Percentiles rank a stretch among this genome's conserved stretches.
These are phyloP conservation scores for Nakazawaea ishiwadae DNA, from an alignment of 805 yeast genomes.

Conservation along the genomic window DNA sequence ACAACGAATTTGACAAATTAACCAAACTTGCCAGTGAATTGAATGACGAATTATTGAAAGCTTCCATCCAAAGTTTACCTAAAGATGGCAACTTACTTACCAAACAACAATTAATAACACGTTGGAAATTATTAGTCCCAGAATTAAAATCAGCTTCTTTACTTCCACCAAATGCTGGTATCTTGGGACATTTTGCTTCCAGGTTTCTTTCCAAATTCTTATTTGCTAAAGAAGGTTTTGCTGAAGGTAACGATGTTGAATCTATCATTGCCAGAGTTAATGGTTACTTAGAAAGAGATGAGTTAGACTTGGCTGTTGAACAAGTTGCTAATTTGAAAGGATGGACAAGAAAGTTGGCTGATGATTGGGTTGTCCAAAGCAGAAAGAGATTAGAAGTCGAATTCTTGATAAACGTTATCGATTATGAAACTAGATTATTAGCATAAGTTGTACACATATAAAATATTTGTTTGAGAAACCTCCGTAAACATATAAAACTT, in stretches of 20 bases:
- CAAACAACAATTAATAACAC: conserved; percentile 68
- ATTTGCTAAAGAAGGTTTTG: conserved; percentile 69
- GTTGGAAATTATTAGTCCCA: conserved; percentile 77
- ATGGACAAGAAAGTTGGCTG: conserved; percentile 85
- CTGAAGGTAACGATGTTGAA: conserved; percentile 76
- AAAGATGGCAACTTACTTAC: conserved; percentile 61
- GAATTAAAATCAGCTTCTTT: conserved; percentile 86
- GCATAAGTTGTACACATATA: too few relatives aligned
- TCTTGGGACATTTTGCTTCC: conserved; percentile 86
- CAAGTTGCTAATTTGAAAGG: conserved; percentile 88
- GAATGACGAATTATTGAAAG: conserved; percentile 27
- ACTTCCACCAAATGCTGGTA: conserved; percentile 93
- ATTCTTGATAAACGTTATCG: conserved; percentile 66
- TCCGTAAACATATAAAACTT: too few relatives aligned
- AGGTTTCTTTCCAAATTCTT: conserved; percentile 69
- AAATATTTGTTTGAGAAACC: too few relatives aligned
- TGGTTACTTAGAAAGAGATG: conserved; percentile 65
- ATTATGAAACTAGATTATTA: conserved; percentile 54
- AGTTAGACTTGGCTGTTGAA: conserved; percentile 84
- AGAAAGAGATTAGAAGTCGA: conserved; percentile 87
- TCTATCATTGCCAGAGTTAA: conserved; percentile 84
- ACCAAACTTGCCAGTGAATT: conserved; percentile 43
- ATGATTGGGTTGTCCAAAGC: conserved; percentile 88
- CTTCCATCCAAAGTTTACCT: conserved; percentile 45
- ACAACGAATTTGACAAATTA: conserved; percentile 30